phyloP scores from a whole-genome alignment of 163 green algal genomes.

The Volvox carteri region DNA sequence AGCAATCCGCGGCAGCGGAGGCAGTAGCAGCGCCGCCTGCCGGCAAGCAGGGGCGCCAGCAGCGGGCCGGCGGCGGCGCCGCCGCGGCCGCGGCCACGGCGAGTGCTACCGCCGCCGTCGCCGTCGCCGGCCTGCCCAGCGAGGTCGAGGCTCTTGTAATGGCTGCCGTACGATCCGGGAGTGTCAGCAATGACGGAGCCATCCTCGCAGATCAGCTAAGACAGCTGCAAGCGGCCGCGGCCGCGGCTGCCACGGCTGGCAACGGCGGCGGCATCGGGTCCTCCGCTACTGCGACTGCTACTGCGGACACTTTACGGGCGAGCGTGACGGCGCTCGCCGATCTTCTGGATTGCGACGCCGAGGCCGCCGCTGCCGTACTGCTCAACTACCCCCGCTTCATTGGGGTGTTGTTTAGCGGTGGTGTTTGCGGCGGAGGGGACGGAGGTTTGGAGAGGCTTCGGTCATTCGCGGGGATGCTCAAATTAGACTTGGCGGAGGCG shows the following conservation, averaged over 20 bases:
- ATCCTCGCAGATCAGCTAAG: not conserved
- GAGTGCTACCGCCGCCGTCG: not conserved
- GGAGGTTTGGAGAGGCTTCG: not conserved
- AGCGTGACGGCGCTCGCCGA: not conserved
- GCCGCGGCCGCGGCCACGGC: not conserved
- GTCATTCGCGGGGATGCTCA: not conserved
- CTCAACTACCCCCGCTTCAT: not conserved
- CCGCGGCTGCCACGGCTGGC: not conserved
- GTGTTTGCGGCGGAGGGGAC: not conserved
- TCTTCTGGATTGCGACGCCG: not conserved
- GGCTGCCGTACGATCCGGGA: slow-evolving; percentile 9
- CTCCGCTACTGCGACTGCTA: not conserved
- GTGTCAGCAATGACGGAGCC: not conserved
- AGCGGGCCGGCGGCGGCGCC: not conserved
- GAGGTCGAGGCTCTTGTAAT: not conserved
- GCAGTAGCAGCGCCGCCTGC: not conserved
- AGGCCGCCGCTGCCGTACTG: not conserved
- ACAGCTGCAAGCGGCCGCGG: not conserved
- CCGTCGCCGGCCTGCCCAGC: not conserved
- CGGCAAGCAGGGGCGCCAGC: not conserved
- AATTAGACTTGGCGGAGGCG: not conserved
- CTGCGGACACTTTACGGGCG: not conserved
- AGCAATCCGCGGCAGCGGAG: not conserved
- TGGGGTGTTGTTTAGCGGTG: not conserved
- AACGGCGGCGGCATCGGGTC: not conserved